Evolutionary conservation across 2,329 filamentous ascomycete species (phyloP), one percentile per base, ranked within the genome.

Genomic region (Simplicillium aogashimaense): DNA sequence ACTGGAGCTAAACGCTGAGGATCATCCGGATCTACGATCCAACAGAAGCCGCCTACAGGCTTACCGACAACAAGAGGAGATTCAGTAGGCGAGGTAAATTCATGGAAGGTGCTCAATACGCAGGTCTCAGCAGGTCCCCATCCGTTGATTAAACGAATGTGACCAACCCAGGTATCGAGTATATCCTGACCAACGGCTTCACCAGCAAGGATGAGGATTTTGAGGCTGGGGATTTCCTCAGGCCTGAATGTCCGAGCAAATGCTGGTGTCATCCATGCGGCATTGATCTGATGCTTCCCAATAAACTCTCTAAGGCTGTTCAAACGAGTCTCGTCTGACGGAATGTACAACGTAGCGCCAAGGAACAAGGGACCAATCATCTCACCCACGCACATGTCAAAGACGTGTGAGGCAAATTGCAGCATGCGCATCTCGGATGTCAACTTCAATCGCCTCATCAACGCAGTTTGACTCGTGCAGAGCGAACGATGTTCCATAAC

Each of bases 181-280:
- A 7, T 20, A 33, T 28, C 18, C 45, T 50, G 17, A 40, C 67
- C 69, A 50, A 75, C 66, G 12, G 64, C 62, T 47, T 70, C 67
- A 13, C 66, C 65, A 13, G 60, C 63, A 7, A 68, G 35, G 1
- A 45, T 38, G 13, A 45, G 36, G 32, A 35, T 40, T 6, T 42
- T 37, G 12, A 49, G 18, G 4, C 25, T 17, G 29, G 45, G 39
- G 16, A 47, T 17, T 11, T 38, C 13, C 12, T 31, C 25, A 35
- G 43, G 25, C 16, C 41, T n/a, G 7, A 45, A 35, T 2, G 40
- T 33, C 18, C 39, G 32, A 2, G 38, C 41, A 15, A 47, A 38
- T 6, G 33, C 41, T 4, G 41, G 45, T 15, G 47, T 47, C 10
- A 49, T 36, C 9, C 36, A 34, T 1, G 36, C 35, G n/a, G 35